Base-by-base conservation (phyloP, 345 rosid species). In the Luvunga scandens region DNA sequence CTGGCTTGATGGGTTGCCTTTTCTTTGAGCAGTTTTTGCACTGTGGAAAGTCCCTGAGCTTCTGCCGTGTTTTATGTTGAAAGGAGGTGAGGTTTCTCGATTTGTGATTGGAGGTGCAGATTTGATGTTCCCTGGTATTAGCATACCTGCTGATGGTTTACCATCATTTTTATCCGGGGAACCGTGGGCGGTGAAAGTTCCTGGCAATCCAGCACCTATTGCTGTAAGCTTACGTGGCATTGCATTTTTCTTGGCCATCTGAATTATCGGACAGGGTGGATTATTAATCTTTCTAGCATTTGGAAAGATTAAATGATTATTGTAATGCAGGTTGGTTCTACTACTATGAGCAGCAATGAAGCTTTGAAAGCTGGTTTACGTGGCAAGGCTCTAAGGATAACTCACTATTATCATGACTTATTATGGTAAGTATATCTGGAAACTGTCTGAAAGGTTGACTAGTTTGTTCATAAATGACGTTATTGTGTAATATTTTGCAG, bases 91-190 rank as follows among this genome's bases (percentile, higher is more conserved):
- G 86, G 99, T 96, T 77, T 96, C 99, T 10, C 88, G 90, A 57
- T 96, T 78, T 85, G 81, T 96, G 62, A 83, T 96, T 57, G 98
- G 99, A 70, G 99, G 99, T 75, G 99, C 99, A 34, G 99, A 96
- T 86, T 88, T 96, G 90, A 94, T 96, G 98, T 94, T 91, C 80
- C 99, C 99, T 39, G 99, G 99, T 61, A 92, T 94, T 74, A 86
- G 71, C 79, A 77, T 96, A 59, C 89, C 90, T 69, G 77, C 88
- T 16, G 88, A 92, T 83, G 99, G 97, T 68, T 82, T 91, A 50
- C 90, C 91, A 30, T 82, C 90, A 27, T 96, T 96, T 85, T 77
- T 63, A 36, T 88, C 92, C 4, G 97, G 99, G 48, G 99, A 96
- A 77, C 79, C 85, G 50, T 96, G 99, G 98, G 88, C 97, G 6